Conservation (phyloP, 2,329 filamentous ascomycete species). For the Aspergillus flavus region DNA sequence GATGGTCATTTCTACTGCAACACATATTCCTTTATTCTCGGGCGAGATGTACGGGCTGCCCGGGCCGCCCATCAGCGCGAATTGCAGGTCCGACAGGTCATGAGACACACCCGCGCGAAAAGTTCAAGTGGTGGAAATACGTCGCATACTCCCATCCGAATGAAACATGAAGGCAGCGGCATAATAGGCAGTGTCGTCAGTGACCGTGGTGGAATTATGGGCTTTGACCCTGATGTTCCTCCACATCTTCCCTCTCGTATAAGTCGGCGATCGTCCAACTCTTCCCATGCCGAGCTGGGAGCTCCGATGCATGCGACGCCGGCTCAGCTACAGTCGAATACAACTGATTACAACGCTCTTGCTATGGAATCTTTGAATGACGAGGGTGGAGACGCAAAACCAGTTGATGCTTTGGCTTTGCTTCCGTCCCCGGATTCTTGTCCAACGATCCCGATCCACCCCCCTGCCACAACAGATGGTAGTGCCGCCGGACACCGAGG, state of each 20-base stretch:
- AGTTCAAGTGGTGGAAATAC: slow-evolving; percentile 49
- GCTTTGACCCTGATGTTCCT: slow-evolving; percentile 47
- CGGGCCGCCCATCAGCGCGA: slow-evolving; percentile 50
- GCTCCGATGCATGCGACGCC: slow-evolving; percentile 40
- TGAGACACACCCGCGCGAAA: slow-evolving; percentile 46
- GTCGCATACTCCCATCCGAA: slow-evolving; percentile 48
- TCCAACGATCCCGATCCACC: slow-evolving; percentile 63
- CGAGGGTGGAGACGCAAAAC: slow-evolving; percentile 39
- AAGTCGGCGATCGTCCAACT: slow-evolving; percentile 55
- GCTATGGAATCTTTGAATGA: slow-evolving; percentile 48
- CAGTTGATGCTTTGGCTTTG: slow-evolving; percentile 49
- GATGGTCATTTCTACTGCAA: slow-evolving; percentile 69
- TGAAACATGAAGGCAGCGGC: slow-evolving; percentile 47
- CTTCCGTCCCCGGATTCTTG: slow-evolving; percentile 56
- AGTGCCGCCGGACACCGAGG: slow-evolving; percentile 55
- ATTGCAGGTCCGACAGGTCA: slow-evolving; percentile 44
- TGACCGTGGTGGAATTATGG: slow-evolving; percentile 59
- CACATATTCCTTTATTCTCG: slow-evolving; percentile 64
- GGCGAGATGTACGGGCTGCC: slow-evolving; percentile 60
- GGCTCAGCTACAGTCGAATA: slow-evolving; percentile 38
- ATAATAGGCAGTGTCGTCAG: slow-evolving; percentile 56
- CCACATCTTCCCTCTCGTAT: slow-evolving; percentile 42
- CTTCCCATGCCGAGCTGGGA: slow-evolving; percentile 45
- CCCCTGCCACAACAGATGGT: slow-evolving; percentile 51
- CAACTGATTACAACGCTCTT: slow-evolving; percentile 50